phyloP scores from a whole-genome alignment of 2,329 filamentous ascomycete species.

The Fusarium chaquense region DNA sequence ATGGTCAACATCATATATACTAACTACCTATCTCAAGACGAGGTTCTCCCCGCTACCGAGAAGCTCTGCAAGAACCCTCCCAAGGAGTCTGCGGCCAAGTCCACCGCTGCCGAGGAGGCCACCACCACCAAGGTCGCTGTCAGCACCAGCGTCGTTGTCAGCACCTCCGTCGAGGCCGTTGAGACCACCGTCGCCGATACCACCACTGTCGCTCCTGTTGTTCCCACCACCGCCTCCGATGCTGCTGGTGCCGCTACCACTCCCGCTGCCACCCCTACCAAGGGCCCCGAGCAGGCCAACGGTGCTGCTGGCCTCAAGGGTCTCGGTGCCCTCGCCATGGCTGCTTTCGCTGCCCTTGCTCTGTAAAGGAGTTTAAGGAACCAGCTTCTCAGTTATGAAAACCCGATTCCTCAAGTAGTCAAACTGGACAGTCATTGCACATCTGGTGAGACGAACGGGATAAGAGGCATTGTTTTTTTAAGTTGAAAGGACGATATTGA shows the following conservation, averaged over 20 bases:
- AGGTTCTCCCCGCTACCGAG: conserved; percentile 56
- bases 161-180: neutral
- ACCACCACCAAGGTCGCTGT: conserved; percentile 20
- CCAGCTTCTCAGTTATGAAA: conserved; percentile 9
- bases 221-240: neutral
- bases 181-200: conserved; percentile 19
- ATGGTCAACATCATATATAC: neutral
- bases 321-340: conserved; percentile 51
- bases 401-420: neutral
- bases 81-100: conserved; percentile 20
- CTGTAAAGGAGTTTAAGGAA: conserved; percentile 50
- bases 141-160: conserved; percentile 5
- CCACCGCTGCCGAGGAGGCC: conserved; percentile 12
- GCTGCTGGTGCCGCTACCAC: conserved; percentile 19
- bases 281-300: conserved; percentile 26
- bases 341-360: conserved; percentile 51
- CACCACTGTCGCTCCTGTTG: neutral
- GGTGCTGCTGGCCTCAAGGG: conserved; percentile 50
- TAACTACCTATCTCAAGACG: conserved; percentile 48
- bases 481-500: conserved; percentile 19
- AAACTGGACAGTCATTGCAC: neutral
- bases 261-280: conserved; percentile 9
- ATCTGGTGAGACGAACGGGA: neutral
- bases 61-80: conserved; percentile 50
- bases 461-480: conserved; percentile 27